These are phyloP conservation scores for Torulaspora indica DNA, from an alignment of 805 yeast genomes.

Conservation along the genomic window DNA sequence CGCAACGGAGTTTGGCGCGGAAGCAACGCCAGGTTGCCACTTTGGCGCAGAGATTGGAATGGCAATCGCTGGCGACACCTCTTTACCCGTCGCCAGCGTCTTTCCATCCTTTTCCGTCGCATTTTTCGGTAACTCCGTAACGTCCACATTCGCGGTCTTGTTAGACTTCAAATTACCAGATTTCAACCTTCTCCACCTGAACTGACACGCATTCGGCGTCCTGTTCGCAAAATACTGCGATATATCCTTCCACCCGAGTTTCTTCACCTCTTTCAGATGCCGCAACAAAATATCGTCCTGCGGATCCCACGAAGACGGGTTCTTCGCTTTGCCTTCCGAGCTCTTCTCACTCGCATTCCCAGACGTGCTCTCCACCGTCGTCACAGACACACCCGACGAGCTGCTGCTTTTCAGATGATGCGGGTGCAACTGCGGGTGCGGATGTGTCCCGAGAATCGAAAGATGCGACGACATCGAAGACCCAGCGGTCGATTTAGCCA, in stretches of 20 bases:
- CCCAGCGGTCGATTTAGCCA: conserved; percentile 21
- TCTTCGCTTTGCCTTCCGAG: conserved; percentile 17
- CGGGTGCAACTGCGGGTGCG: conserved; percentile 24
- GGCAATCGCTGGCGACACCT: conserved; percentile 12
- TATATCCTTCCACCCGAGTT: conserved; percentile 86
- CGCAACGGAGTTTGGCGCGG: conserved; percentile 6
- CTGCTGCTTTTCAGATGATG: conserved; percentile 27
- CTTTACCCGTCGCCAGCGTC: background rate
- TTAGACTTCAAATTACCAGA: conserved; percentile 40
- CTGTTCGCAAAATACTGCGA: conserved; percentile 72
- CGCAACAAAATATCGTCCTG: conserved; percentile 68
- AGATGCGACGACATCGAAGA: conserved; percentile 16
- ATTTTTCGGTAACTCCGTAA: conserved; percentile 19
- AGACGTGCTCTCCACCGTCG: conserved; percentile 13
- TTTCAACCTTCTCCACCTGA: conserved; percentile 75
- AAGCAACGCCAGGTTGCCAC: background rate
- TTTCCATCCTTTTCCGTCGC: conserved; percentile 8
- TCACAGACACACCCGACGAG: conserved; percentile 16
- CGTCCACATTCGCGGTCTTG: conserved; percentile 28
- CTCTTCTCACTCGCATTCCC: conserved; percentile 7
- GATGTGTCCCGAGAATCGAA: conserved; percentile 21
- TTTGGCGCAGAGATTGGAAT: conserved; percentile 7
- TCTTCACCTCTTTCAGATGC: conserved; percentile 74
- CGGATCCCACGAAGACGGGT: conserved; percentile 70
- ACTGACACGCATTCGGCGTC: conserved; percentile 86